Conservation (phyloP, 305 asterid species). For the Rubia tinctorum region DNA sequence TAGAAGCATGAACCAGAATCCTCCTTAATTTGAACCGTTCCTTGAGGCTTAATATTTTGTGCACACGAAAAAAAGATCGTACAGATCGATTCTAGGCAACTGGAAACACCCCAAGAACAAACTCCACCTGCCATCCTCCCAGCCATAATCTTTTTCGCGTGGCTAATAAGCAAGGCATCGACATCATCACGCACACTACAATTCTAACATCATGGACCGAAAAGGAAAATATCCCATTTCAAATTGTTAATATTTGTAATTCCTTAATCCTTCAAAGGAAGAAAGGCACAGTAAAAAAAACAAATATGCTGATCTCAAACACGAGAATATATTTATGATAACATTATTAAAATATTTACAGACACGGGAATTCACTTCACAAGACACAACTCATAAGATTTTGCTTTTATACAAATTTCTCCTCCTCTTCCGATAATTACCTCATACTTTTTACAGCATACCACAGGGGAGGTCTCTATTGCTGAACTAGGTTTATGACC, state of each 20-base stretch:
- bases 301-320: background rate
- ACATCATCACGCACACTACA: conserved; percentile 7
- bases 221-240: no score
- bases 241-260: no score
- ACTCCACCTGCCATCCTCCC: background rate
- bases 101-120: background rate
- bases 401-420: conserved; percentile 38
- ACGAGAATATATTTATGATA: background rate
- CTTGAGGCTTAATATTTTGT: background rate
- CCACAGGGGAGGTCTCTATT: conserved; percentile 37
- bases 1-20: background rate
- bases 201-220: background rate
- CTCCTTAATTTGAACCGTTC: conserved; percentile 1
- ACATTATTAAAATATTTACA: conserved; percentile 25
- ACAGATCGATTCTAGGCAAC: background rate
- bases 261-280: no score
- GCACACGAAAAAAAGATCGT: background rate
- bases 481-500: conserved; percentile 18
- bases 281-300: no score
- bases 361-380: conserved; percentile 28
- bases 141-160: conserved; percentile 20
- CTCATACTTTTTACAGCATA: conserved; percentile 48
- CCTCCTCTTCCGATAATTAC: conserved; percentile 28
- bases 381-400: conserved; percentile 17
- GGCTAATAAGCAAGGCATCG: conserved; percentile 43